Base-by-base conservation (phyloP, 2,329 filamentous ascomycete species). In the Cercospora sp. region DNA sequence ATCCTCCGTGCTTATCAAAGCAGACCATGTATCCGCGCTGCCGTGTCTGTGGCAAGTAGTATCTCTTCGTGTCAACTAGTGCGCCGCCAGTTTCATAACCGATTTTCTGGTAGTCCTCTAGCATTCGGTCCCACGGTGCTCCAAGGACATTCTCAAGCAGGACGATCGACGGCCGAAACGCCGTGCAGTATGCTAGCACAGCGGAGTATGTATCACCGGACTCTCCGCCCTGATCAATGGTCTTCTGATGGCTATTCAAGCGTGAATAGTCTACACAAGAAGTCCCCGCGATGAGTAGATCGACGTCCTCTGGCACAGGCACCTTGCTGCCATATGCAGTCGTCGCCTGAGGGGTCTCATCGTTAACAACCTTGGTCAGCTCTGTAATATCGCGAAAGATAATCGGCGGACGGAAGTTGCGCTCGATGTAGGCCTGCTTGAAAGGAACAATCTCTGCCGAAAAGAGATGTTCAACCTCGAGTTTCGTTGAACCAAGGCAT, bases 231-330 rank as follows among this genome's bases (percentile, higher is more conserved):
- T 85, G 81, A 1, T 83, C 79, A 0, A 89, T 76, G 0, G 78
- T 77, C 66, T 87, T 87, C 16, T 80, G 80, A 4, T 81, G 77
- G 60, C 81, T 85, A 76, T 93, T 94, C 33, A 93, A 77, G 0
- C 71, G 75, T 0, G 91, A 94, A 70, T 90, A 91, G 73, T 94
- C 91, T 2, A 92, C 90, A 72, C 91, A 95, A 0, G 90, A 89
- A 51, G 90, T 91, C 0, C 91, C 91, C 6, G 89, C 89, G 55
- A 94, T 81, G 1, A 94, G 79, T 0, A 94, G 75, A 70, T 94
- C 89, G 1, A 88, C 78, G 10, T 84, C 75, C 0, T 77, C 77
- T 0, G 90, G 90, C 1, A 93, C 86, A 1, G 77, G 63, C 4
- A 82, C 82, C 60, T 83, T 79, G 7, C 85, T 84, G 3, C 91